Base-by-base conservation (phyloP, 805 yeast species). In the Scheffersomyces lignosus region DNA sequence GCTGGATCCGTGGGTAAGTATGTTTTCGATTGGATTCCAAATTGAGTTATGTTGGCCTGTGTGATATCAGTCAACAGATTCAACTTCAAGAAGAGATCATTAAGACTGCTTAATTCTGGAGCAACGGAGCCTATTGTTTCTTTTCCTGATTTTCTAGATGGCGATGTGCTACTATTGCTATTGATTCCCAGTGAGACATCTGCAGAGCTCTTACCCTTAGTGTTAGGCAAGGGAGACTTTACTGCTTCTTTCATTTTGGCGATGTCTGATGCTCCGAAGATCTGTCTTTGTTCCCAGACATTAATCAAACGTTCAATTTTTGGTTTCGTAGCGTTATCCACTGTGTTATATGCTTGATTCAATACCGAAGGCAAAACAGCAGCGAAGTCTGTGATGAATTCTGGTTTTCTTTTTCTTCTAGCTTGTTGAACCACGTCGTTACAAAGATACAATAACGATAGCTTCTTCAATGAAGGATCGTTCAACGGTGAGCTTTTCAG, bases 401-500 rank as follows among this genome's bases (percentile, higher is more conserved):
- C 86, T 3, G 64, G 62, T 49, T 75, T 78, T 41, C 75, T 70
- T 48, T 80, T 78, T 23, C 82, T 80, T 40, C 81, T 71, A 3
- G 89, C 78, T 54, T 84, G 84, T 58, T 87, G 96, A 1, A 87
- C 83, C 15, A 87, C 81, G 47, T 87, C 96, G 56, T 87, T 87
- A 34, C 84, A 82, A 10, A 87, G 64, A 51, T 87, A 87, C 16
- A 87, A 68, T 38, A 83, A 60, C 2, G 83, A 71, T 34, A 83
- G 67, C 41, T 71, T 74, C 48, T 74, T 70, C n/a, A 45, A 35
- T 4, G 58, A 49, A 15, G 40, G 24, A 20, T 20, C 10, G 7
- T 20, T 20, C 24, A 20, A 29, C 23, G 39, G 31, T 4, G 43
- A 8, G n/a, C n/a, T n/a, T n/a, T n/a, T n/a, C n/a, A n/a, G n/a